Conservation (phyloP, 1,139 yeast genomes). For the Debaryomyces nepalensis region DNA sequence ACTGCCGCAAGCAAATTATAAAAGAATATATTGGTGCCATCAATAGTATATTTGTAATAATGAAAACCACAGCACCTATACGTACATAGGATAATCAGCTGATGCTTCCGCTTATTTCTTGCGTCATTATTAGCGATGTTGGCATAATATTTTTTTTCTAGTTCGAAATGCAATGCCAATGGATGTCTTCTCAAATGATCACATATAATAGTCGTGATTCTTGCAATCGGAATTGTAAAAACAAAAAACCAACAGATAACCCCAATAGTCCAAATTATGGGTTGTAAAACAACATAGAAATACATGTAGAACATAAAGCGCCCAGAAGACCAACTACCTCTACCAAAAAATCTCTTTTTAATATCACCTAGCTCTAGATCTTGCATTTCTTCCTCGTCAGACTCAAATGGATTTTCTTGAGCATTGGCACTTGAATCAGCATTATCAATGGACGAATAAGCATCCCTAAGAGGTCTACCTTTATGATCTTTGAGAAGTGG, state of each 20-base stretch:
- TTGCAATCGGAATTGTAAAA: slow-evolving; percentile 93
- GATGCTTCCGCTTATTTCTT: slow-evolving; percentile 35
- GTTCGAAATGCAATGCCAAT: slow-evolving; percentile 73
- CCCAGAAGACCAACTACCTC: slow-evolving; percentile 92
- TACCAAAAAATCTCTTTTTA: slow-evolving; percentile 76
- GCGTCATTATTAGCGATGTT: slow-evolving; percentile 22
- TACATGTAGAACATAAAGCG: slow-evolving; percentile 76
- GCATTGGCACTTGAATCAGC: slow-evolving; percentile 15
- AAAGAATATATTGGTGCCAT: slow-evolving; percentile 92
- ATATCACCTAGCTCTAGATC: slow-evolving; percentile 42
- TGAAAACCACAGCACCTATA: slow-evolving; percentile 91
- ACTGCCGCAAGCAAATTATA: slow-evolving; percentile 83
- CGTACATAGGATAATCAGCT: slow-evolving; percentile 70
- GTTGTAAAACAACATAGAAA: slow-evolving; percentile 73
- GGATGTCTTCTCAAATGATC: slow-evolving; percentile 91
- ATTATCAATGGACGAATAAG: slow-evolving; percentile 39
- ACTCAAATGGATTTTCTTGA: slow-evolving; percentile 9
- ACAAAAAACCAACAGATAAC: slow-evolving; percentile 79
- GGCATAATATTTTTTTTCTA: slow-evolving; percentile 56
- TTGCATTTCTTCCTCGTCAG: slow-evolving; percentile 23
- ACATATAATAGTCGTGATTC: slow-evolving; percentile 60
- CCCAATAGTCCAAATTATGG: slow-evolving; percentile 61
- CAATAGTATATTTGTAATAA: slow-evolving; percentile 93
- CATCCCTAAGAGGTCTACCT: slow-evolving; percentile 48
- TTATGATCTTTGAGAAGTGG: slow-evolving; percentile 50